phyloP scores from a whole-genome alignment of 495 filamentous ascomycete genomes.

The Penicillium fimorum region DNA sequence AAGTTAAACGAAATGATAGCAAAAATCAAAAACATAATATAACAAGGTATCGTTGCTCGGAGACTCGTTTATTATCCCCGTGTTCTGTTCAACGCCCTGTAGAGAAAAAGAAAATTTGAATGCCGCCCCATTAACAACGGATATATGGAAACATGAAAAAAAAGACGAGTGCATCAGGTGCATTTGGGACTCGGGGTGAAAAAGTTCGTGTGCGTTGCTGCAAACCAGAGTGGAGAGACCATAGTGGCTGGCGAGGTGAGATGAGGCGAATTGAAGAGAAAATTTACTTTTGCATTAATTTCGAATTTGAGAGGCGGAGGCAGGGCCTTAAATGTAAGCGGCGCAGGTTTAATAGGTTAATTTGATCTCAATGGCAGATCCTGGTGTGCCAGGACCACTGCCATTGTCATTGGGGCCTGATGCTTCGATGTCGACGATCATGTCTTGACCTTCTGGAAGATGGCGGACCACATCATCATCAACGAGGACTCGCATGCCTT shows the following conservation, averaged over 20 bases:
- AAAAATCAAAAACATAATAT: conserved; percentile 25
- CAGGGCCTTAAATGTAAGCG: background rate
- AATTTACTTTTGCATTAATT: background rate
- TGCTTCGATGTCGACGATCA: conserved; percentile 65
- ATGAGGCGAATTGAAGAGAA: background rate
- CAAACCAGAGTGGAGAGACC: background rate
- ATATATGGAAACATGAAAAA: conserved; percentile 19
- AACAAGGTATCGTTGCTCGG: conserved; percentile 50
- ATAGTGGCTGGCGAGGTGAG: background rate
- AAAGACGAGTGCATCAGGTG: conserved; percentile 14
- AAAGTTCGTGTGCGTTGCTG: background rate
- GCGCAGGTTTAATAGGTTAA: conserved; percentile 34
- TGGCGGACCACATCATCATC: conserved; percentile 90
- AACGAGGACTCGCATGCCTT: conserved; percentile 77
- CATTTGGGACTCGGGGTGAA: conserved; percentile 1
- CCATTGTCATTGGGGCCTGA: conserved; percentile 15
- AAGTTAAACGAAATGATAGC: conserved; percentile 18
- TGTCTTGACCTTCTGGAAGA: conserved; percentile 87
- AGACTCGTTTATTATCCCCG: conserved; percentile 51
- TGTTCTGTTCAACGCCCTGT: conserved; percentile 42
- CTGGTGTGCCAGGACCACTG: conserved; percentile 13
- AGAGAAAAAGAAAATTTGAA: conserved; percentile 10
- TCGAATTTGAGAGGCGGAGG: background rate
- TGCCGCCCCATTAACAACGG: conserved; percentile 23
- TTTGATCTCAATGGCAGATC: conserved; percentile 37